Base-by-base conservation (phyloP, 768 basidiomycete species). In the Hemileccinum impolitum region DNA sequence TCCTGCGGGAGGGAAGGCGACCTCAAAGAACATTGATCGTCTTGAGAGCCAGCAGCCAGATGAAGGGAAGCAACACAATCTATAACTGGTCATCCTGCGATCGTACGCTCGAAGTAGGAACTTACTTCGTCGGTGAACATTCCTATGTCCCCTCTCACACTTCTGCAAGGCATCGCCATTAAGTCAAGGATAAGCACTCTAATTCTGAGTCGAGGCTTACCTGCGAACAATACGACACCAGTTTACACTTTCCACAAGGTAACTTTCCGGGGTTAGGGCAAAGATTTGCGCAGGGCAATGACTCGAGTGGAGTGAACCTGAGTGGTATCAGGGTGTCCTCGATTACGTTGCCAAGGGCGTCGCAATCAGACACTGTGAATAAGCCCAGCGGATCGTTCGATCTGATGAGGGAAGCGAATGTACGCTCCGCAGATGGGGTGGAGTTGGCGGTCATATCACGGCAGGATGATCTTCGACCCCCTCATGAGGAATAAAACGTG, bases 201-300 rank as follows among this genome's bases (percentile, higher is more conserved):
- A 41, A 39, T 17, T 3, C 9, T 28, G 26, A 28, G 2, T 30
- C 7, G 2, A 7, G 5, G 1, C 58, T 45, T 39, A 64, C 62
- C 58, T 58, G 68, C 1, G 75, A 77, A 52, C 75, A 77, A 45
- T 77, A 77, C 6, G 68, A 68, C 13, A 73, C 75, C 9, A 75
- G 52, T 48, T 58, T 67, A 51, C 75, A 76, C 26, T 43, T 55
- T 31, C 39, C 35, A 35, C 60, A 63, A 39, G 52, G 45, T 34
- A 57, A 37, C 9, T 21, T 67, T 6, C 64, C 71, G 1, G 55
- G 53, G 8, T 65, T 63, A 1, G 37, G 7, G 42, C 73, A 74
- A 23, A 21, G 52, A 38, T 71, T 69, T 13, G 70, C 64, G 25
- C 72, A 74, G 14, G 67, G 65, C 3, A 70, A 32, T 8, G 26